phyloP scores from a whole-genome alignment of 2,329 filamentous ascomycete species.

The Pseudocercospora crystallina region DNA sequence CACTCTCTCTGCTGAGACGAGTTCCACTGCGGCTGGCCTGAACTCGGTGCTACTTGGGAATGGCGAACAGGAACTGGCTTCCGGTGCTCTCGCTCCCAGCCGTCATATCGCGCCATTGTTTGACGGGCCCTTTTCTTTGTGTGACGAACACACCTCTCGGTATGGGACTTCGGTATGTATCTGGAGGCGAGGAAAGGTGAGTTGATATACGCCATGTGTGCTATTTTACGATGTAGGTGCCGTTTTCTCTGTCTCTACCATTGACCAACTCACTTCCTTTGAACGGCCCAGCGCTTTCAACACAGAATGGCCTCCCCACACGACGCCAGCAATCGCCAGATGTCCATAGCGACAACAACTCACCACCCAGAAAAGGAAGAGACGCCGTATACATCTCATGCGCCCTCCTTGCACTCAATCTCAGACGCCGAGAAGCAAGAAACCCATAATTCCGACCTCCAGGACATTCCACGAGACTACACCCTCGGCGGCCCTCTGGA shows the following conservation, averaged over 20 bases:
- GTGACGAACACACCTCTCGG: background rate
- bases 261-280: too few species aligned
- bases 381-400: constrained; percentile 13
- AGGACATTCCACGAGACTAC: constrained; percentile 1
- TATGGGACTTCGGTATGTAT: background rate
- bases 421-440: constrained; percentile 16
- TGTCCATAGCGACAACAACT: background rate
- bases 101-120: constrained; percentile 4
- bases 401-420: constrained; percentile 9
- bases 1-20: too few species aligned
- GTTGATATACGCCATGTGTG: too few species aligned
- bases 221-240: too few species aligned
- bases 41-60: too few species aligned
- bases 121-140: background rate
- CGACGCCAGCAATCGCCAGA: background rate
- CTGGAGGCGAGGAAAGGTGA: too few species aligned
- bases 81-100: background rate
- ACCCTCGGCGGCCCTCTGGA: constrained; percentile 23
- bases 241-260: too few species aligned
- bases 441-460: background rate
- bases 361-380: constrained; percentile 9
- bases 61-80: too few species aligned
- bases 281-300: too few species aligned
- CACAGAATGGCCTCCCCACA: too few species aligned
- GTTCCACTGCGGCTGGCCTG: too few species aligned